Conservation (phyloP, 2,329 filamentous ascomycete genomes). For the Periconia sp. region DNA sequence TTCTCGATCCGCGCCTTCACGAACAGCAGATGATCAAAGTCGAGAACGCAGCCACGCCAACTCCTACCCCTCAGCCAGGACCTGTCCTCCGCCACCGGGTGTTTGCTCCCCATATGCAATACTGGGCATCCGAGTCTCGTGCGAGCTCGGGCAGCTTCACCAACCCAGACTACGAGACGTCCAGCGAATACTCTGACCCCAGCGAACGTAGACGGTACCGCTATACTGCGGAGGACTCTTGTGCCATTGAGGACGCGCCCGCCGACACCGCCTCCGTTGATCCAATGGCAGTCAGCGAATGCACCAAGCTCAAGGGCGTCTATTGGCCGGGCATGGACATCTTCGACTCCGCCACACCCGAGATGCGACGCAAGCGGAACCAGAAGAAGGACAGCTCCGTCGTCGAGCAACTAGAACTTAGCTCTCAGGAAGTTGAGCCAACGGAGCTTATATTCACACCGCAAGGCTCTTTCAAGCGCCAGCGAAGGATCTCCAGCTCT, state of each 20-base stretch:
- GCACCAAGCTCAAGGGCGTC: slow-evolving; percentile 70
- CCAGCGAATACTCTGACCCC: slow-evolving; percentile 45
- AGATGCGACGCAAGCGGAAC: slow-evolving; percentile 76
- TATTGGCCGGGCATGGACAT: slow-evolving; percentile 79
- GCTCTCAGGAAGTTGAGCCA: slow-evolving; percentile 68
- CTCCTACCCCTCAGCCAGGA: slow-evolving; percentile 35
- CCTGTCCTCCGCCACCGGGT: slow-evolving; percentile 36
- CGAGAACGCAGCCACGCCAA: slow-evolving; percentile 35
- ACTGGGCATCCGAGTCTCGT: slow-evolving; percentile 44
- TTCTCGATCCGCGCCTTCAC: slow-evolving; percentile 46
- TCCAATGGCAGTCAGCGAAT: slow-evolving; percentile 43
- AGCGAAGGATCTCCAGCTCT: slow-evolving; percentile 53
- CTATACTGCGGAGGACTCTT: slow-evolving; percentile 32
- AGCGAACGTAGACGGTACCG: slow-evolving; percentile 32
- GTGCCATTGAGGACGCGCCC: slow-evolving; percentile 40
- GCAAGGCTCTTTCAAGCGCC: slow-evolving; percentile 48
- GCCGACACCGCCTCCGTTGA: slow-evolving; percentile 26
- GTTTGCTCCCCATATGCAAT: slow-evolving; percentile 45
- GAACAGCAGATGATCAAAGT: slow-evolving; percentile 44
- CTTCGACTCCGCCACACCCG: slow-evolving; percentile 78
- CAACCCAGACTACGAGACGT: slow-evolving; percentile 45
- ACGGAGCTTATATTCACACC: slow-evolving; percentile 68
- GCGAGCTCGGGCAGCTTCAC: slow-evolving; percentile 44
- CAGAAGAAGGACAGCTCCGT: slow-evolving; percentile 78
- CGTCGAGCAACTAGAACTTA: slow-evolving; percentile 68